Conservation (phyloP, 805 yeast genomes). For the Hermanozyma aechmeae region DNA sequence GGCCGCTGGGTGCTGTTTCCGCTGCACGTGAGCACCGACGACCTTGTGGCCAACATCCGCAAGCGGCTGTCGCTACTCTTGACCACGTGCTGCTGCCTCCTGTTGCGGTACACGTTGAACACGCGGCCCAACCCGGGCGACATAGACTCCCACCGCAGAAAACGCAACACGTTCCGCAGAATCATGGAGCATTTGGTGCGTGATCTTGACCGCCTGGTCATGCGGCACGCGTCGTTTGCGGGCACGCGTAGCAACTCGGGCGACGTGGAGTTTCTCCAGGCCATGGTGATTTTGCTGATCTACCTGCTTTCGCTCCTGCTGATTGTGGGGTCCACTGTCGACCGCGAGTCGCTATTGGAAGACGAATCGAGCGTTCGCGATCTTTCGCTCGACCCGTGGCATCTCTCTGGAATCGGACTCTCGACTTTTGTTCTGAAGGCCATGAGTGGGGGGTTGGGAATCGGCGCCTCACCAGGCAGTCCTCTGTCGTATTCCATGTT, state of each 20-base stretch:
- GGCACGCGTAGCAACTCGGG: constrained; percentile 7
- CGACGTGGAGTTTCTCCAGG: constrained; percentile 55
- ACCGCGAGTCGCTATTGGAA: constrained; percentile 6
- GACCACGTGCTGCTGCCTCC: constrained; percentile 55
- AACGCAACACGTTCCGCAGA: constrained; percentile 26
- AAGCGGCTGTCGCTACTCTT: constrained; percentile 51
- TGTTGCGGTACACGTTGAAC: constrained; percentile 41
- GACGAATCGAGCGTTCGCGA: constrained; percentile 16
- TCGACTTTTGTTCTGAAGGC: constrained; percentile 51
- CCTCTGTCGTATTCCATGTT: too few relatives aligned
- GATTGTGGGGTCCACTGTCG: constrained; percentile 13
- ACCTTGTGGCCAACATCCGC: constrained; percentile 40
- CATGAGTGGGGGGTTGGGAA: constrained; percentile 32
- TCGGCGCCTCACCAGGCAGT: too few relatives aligned
- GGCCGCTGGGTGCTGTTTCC: constrained; percentile 78
- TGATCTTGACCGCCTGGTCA: constrained; percentile 39
- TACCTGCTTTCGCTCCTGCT: constrained; percentile 56
- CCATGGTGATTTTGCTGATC: constrained; percentile 54
- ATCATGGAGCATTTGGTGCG: constrained; percentile 37
- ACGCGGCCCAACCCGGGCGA: constrained; percentile 16
- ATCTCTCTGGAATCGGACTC: constrained; percentile 54
- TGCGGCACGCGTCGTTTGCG: constrained; percentile 19
- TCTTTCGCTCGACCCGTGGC: constrained; percentile 61
- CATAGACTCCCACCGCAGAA: constrained; percentile 12
- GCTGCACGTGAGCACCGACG: constrained; percentile 35